These are phyloP conservation scores for Pythium aquatile DNA, from an alignment of 352 stramenopile genomes.

Conservation along the genomic window DNA sequence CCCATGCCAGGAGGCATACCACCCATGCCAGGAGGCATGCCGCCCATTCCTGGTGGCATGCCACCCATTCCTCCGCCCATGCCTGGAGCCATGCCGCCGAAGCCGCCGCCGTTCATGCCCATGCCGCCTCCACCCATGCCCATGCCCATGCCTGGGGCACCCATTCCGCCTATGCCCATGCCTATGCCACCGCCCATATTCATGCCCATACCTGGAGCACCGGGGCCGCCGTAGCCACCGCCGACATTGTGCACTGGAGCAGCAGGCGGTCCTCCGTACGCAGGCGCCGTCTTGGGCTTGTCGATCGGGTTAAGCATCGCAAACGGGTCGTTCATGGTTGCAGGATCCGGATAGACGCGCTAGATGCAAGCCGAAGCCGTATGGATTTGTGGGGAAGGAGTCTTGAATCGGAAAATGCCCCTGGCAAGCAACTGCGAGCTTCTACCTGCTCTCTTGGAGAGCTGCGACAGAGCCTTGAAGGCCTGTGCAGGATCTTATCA, in stretches of 20 bases:
- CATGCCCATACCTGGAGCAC: constrained; percentile 25
- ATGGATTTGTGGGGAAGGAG: constrained; percentile 1
- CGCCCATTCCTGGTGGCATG: constrained; percentile 24
- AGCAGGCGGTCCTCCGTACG: constrained; percentile 33
- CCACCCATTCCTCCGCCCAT: constrained; percentile 28
- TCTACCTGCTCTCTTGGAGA: neutral
- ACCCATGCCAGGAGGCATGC: constrained; percentile 24
- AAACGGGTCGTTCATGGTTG: constrained; percentile 70
- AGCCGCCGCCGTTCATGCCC: constrained; percentile 13
- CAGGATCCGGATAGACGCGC: neutral
- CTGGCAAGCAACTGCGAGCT: neutral
- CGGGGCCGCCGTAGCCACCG: constrained; percentile 13
- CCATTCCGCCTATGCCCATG: neutral
- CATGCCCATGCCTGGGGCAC: constrained; percentile 10
- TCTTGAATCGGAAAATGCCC: constrained; percentile 4
- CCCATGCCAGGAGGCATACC: constrained; percentile 26
- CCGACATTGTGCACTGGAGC: constrained; percentile 25
- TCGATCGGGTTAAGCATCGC: constrained; percentile 74
- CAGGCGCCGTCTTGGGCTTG: constrained; percentile 55
- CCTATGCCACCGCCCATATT: constrained; percentile 9
- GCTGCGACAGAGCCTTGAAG: neutral
- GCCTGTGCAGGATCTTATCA: neutral
- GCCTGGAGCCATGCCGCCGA: constrained; percentile 20
- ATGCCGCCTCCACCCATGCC: constrained; percentile 23
- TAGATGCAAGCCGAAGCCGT: neutral